Conservation (phyloP, 371 early-diverging fungal genomes). For the Blakeslea trispora region DNA sequence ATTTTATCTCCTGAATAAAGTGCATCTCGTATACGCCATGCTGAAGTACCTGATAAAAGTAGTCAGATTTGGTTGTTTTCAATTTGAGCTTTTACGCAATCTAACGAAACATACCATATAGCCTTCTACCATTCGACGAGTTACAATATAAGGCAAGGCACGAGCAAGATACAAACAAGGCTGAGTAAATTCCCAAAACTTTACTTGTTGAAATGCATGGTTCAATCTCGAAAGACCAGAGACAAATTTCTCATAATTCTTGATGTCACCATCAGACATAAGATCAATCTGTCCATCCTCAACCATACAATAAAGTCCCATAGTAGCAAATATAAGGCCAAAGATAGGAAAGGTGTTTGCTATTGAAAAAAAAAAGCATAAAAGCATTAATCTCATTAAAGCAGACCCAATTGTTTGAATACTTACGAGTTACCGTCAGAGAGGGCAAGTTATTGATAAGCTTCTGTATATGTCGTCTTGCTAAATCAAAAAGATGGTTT, state of each 20-base stretch:
- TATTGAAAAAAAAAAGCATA: conserved; percentile 9
- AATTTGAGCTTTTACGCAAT: not conserved
- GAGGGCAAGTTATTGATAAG: conserved; percentile 34
- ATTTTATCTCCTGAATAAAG: conserved; percentile 47
- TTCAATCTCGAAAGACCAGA: conserved; percentile 34
- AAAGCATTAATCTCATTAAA: not conserved
- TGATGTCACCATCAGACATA: conserved; percentile 14
- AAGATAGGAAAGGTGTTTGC: conserved; percentile 46
- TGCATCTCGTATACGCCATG: conserved; percentile 51
- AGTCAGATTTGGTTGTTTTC: not conserved
- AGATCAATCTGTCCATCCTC: conserved; percentile 37
- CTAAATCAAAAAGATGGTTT: conserved; percentile 25
- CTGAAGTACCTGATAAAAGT: conserved; percentile 25
- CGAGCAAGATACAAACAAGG: conserved; percentile 48
- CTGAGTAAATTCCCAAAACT: conserved; percentile 51
- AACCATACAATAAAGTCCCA: conserved; percentile 39
- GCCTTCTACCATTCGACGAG: conserved; percentile 49
- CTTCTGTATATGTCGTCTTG: conserved; percentile 30
- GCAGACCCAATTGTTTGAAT: not conserved
- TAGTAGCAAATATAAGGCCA: conserved; percentile 45
- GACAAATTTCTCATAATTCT: conserved; percentile 40
- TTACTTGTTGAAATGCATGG: conserved; percentile 46
- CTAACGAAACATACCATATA: conserved; percentile 28
- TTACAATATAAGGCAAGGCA: conserved; percentile 46
- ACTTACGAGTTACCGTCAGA: conserved; percentile 42